Base-by-base conservation (phyloP, 2,329 filamentous ascomycete genomes). In the Phyllosticta ampelicida region DNA sequence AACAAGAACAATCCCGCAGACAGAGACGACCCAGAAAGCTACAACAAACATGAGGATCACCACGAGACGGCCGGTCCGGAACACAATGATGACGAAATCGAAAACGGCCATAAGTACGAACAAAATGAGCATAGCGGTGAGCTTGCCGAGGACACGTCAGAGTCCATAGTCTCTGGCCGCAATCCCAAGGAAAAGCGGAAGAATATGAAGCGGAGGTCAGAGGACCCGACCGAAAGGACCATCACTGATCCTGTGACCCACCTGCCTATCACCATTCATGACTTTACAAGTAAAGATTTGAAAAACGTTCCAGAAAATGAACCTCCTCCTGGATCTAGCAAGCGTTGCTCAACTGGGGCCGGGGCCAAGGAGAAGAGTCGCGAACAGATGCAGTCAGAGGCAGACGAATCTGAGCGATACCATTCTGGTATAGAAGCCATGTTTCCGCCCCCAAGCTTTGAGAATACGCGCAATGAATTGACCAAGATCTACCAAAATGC, bases 221-320 rank as follows among this genome's bases (percentile, higher is more conserved):
- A 75, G 28, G 75, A 78, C 59, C 71, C 75, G 28, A 75, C 77
- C 23, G 76, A 78, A 60, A 74, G 79, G 60, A 78, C 86, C 66
- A 86, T 89, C 52, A 89, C 85, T 1, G 86, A 89, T 65, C 86
- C 86, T 0, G 78, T 89, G 48, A 89, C 86, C 1, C 86, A 89
- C 70, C 75, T 89, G 2, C 85, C 85, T 1, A 78, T 88, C 53
- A 75, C 73, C 36, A 85, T 88, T 36, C 83, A 86, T 65, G 86
- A 89, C 66, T 84, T 84, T 64, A 87, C 85, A 0, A 76, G 79
- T 26, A 79, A 82, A 48, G 83, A 86, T 55, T 73, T 89, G 29
- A 73, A 78, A 60, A 68, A 70, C 55, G 70, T 74, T 21, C 68
- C 73, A 30, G 72, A 79, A 65, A 80, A 80, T 61, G 68, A 73